Evolutionary conservation across 2,329 filamentous ascomycete species (phyloP).

Genomic region (Didymellaceae sp.): DNA sequence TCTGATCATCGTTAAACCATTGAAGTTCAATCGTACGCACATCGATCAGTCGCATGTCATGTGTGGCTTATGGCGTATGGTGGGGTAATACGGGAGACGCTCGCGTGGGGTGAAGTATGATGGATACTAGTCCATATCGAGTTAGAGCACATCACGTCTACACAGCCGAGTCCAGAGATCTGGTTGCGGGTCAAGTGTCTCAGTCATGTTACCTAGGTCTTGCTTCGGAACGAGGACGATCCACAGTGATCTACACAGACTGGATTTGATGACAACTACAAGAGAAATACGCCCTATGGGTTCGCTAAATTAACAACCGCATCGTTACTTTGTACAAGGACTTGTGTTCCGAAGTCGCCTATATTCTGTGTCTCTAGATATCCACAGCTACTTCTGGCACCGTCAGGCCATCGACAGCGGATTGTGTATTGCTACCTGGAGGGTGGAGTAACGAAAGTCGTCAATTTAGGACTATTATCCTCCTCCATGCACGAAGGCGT

Average conservation of each 20-base stretch:
- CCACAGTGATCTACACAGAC: background rate
- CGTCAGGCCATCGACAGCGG: background rate
- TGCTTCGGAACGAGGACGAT: background rate
- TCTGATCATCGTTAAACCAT: slow-evolving; percentile 29
- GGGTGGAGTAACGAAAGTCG: background rate
- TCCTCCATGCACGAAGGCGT: slow-evolving; percentile 5
- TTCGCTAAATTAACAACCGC: background rate
- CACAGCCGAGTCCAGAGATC: background rate
- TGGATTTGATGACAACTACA: background rate
- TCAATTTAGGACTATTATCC: background rate
- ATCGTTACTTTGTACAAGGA: background rate
- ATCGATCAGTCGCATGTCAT: slow-evolving; percentile 37
- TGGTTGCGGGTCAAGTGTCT: slow-evolving; percentile 4
- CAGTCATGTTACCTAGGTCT: background rate
- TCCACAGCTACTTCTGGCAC: background rate
- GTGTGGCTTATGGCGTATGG: slow-evolving; percentile 1
- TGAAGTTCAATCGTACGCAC: slow-evolving; percentile 29
- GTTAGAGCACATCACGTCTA: background rate
- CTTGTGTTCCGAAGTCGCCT: background rate
- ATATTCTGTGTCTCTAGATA: no score
- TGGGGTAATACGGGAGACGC: background rate
- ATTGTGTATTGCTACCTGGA: background rate
- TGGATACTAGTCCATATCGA: background rate
- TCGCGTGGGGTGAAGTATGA: background rate
- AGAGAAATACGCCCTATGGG: background rate